Evolutionary conservation across 73 alveolate genomes (phyloP).

Genomic region (Tetrahymena elliotti): DNA sequence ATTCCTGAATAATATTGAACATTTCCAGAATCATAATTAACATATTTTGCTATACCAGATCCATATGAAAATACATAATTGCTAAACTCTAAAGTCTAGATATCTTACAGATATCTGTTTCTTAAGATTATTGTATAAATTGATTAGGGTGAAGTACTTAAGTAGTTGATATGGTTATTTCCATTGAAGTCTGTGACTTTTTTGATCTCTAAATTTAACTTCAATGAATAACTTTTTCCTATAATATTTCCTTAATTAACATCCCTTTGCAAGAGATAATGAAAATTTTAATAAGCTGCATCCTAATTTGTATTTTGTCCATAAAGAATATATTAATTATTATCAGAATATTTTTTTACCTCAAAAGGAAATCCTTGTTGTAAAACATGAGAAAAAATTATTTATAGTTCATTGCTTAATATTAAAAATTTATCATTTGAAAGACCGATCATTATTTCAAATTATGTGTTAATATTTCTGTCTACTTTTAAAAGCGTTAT

Average conservation of each 20-base stretch:
- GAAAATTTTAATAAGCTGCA: not conserved
- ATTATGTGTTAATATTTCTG: not conserved
- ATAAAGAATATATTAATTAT: not conserved
- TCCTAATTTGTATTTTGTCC: not conserved
- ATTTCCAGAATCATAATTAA: not conserved
- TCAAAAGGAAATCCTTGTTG: not conserved
- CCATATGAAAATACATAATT: not conserved
- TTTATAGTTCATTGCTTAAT: not conserved
- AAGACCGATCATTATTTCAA: not conserved
- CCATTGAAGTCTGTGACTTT: not conserved
- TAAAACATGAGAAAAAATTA: not conserved
- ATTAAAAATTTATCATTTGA: not conserved
- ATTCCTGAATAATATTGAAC: not conserved
- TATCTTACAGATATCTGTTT: not conserved
- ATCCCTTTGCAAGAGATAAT: not conserved
- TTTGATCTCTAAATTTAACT: not conserved
- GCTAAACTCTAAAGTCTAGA: not conserved
- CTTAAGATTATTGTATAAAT: not conserved
- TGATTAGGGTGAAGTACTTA: not conserved
- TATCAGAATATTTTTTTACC: not conserved
- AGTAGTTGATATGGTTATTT: not conserved
- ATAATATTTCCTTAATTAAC: not conserved
- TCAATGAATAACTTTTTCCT: not conserved
- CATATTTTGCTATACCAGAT: not conserved
- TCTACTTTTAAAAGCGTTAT: not conserved